phyloP scores from a whole-genome alignment of 495 filamentous ascomycete species.

The Neurospora tetrasperma region DNA sequence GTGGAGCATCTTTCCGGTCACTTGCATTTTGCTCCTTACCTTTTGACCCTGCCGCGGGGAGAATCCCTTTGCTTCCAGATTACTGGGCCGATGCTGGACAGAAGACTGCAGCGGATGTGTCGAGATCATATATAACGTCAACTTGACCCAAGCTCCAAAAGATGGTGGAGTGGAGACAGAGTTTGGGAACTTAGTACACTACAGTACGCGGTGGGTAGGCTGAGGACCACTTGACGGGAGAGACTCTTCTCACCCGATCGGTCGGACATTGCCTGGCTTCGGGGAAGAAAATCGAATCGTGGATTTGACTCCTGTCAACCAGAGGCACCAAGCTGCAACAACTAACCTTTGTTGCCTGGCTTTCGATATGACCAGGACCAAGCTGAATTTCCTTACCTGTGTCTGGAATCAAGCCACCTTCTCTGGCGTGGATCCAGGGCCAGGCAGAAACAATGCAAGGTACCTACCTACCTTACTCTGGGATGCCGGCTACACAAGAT shows the following conservation, averaged over 20 bases:
- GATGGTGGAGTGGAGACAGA: not conserved
- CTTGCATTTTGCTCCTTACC: not conserved
- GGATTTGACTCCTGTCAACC: too few species aligned
- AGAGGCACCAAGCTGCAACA: too few species aligned
- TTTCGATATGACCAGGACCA: too few species aligned
- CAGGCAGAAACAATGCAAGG: not conserved
- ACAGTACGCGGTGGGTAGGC: too few species aligned
- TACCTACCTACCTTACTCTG: not conserved
- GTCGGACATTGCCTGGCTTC: too few species aligned
- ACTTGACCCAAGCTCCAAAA: not conserved
- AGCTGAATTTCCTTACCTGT: not conserved
- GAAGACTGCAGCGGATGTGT: too few species aligned
- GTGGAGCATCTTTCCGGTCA: not conserved
- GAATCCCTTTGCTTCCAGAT: not conserved
- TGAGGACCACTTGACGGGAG: not conserved
- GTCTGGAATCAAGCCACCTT: too few species aligned
- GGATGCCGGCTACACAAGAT: too few species aligned
- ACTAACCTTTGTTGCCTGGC: too few species aligned
- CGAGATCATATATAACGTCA: not conserved
- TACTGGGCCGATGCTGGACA: not conserved
- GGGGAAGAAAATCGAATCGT: too few species aligned
- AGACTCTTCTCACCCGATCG: not conserved
- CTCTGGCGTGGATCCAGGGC: not conserved
- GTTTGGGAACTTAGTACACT: not conserved
- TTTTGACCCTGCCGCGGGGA: not conserved